Conservation (phyloP, 345 rosid species). For the Aquilaria malaccensis region DNA sequence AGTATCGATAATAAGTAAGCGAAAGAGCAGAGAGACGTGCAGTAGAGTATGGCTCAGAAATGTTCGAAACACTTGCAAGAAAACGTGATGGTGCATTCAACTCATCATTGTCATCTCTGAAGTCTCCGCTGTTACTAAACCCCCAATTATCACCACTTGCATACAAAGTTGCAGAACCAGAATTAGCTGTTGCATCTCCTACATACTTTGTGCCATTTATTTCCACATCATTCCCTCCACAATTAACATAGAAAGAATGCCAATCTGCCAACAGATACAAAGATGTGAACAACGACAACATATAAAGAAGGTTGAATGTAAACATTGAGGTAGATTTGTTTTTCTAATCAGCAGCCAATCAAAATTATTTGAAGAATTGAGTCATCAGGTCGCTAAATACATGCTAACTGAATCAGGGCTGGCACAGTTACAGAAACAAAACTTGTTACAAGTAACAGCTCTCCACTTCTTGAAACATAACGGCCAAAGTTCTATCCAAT, state of each 20-base stretch:
- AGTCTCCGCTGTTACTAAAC: constrained; percentile 40
- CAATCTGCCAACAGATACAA: constrained; percentile 19
- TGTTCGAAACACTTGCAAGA: constrained; percentile 4
- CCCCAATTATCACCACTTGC: constrained; percentile 25
- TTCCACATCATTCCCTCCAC: constrained; percentile 31
- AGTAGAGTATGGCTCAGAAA: constrained; percentile 21
- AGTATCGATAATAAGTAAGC: constrained; percentile 35
- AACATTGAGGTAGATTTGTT: too few relatives aligned
- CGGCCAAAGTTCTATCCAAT: too few relatives aligned
- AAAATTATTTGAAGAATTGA: too few relatives aligned
- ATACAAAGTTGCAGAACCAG: constrained; percentile 23
- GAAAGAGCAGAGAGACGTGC: constrained; percentile 32
- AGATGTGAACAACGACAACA: not conserved
- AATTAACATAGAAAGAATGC: constrained; percentile 28
- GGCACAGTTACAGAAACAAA: too few relatives aligned
- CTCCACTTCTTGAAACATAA: too few relatives aligned
- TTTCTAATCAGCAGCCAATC: not conserved
- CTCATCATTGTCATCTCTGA: constrained; percentile 23
- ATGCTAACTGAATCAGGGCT: too few relatives aligned
- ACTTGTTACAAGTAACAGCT: too few relatives aligned
- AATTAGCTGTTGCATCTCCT: constrained; percentile 20
- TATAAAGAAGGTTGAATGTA: not conserved
- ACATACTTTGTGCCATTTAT: constrained; percentile 17
- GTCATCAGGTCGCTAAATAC: too few relatives aligned
- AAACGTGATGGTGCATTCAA: constrained; percentile 4